Evolutionary conservation across 768 basidiomycete species (phyloP).

Genomic region (Steccherinum ochraceum): DNA sequence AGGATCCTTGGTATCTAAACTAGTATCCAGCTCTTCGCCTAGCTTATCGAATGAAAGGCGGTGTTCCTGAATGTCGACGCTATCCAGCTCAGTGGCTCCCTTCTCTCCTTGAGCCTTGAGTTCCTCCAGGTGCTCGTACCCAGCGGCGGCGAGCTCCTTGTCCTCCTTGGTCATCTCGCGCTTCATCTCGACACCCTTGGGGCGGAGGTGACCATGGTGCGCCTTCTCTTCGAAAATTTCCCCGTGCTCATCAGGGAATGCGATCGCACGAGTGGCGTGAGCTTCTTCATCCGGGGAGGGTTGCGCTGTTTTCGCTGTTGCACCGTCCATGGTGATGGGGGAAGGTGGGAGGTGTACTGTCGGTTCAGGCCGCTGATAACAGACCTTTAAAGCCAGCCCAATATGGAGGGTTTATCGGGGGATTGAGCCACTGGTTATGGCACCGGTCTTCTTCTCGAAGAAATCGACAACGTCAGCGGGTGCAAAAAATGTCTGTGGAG

Average conservation of each 20-base stretch:
- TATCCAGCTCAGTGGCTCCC: constrained; percentile 25
- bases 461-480: constrained; percentile 4
- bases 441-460: constrained; percentile 3
- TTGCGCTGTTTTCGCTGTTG: constrained; percentile 9
- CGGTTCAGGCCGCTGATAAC: constrained; percentile 6
- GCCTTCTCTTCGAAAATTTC: constrained; percentile 22
- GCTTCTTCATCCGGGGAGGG: constrained; percentile 25
- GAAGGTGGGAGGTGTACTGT: constrained; percentile 1
- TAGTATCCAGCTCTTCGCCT: constrained; percentile 36
- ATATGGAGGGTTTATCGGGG: not conserved
- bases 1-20: constrained; percentile 48
- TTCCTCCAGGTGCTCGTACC: constrained; percentile 55
- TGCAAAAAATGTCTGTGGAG: not conserved
- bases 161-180: constrained; percentile 63
- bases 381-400: not conserved
- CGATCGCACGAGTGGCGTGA: constrained; percentile 38
- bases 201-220: constrained; percentile 27
- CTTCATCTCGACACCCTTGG: constrained; percentile 54
- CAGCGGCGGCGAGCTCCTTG: constrained; percentile 59
- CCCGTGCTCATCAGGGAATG: constrained; percentile 37
- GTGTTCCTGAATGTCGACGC: constrained; percentile 59
- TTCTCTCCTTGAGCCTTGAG: constrained; percentile 30
- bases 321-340: constrained; percentile 14
- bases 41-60: constrained; percentile 36
- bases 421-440: not conserved